Evolutionary conservation across 2,329 filamentous ascomycete species (phyloP).

Genomic region (Geoglossum cookeanum): DNA sequence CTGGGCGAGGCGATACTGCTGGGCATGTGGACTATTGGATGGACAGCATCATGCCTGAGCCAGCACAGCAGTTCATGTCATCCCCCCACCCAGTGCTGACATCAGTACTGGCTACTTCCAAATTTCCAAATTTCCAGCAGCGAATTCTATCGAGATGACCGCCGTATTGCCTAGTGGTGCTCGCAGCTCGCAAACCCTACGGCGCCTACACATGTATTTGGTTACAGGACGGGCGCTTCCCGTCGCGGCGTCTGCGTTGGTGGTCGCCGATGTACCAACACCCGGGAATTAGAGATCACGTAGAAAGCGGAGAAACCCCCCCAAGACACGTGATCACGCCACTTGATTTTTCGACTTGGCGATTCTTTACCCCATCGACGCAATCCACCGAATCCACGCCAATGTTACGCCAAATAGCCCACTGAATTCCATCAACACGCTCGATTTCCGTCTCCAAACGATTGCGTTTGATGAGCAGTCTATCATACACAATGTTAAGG

Average conservation of each 20-base stretch:
- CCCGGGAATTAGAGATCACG: neutral
- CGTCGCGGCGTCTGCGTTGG: neutral
- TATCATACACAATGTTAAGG: conserved; percentile 5
- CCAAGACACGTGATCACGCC: conserved; percentile 1
- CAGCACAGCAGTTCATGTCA: neutral
- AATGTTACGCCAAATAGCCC: neutral
- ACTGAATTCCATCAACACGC: neutral
- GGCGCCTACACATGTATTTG: neutral
- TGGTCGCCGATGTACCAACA: neutral
- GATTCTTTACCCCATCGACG: conserved; percentile 1
- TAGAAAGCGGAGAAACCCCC: neutral
- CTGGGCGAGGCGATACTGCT: neutral
- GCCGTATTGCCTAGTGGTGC: too few relatives aligned
- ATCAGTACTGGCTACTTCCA: neutral
- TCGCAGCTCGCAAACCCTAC: too few relatives aligned
- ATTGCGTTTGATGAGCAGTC: neutral
- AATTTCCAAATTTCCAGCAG: too few relatives aligned
- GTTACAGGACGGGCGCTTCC: neutral
- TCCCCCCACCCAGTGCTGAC: neutral
- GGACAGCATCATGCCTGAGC: neutral
- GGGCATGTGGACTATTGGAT: neutral
- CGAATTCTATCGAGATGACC: too few relatives aligned
- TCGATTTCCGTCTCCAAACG: neutral
- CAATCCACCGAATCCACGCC: neutral
- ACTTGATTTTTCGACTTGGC: neutral